A percentile compares a stretch with the other conserved stretches of the same genome.
Evolutionary conservation across 192 early-diverging fungal species (phyloP).

Genomic region (Pilobolus umbonatus): DNA sequence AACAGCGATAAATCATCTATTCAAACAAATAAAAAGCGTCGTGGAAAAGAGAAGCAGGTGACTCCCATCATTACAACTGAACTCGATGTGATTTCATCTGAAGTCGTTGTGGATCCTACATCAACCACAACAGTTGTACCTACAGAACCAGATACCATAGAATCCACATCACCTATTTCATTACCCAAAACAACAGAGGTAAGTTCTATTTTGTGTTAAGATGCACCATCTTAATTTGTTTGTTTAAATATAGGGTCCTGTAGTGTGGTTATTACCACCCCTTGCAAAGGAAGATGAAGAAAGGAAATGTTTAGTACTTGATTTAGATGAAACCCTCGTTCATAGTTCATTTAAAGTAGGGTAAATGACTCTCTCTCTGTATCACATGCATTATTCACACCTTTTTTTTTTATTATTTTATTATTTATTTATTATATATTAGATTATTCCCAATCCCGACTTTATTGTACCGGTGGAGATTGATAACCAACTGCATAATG

Average conservation of each 20-base stretch:
- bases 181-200: slow-evolving; percentile 1
- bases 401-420: slow-evolving; percentile 4
- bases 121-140: neutral
- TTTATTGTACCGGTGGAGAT: slow-evolving; percentile 80
- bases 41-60: slow-evolving; percentile 3
- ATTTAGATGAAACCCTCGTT: slow-evolving; percentile 96
- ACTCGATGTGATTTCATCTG: neutral
- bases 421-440: neutral
- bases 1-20: slow-evolving; percentile 14
- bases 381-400: neutral
- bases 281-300: slow-evolving; percentile 62
- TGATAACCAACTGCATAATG: slow-evolving; percentile 75
- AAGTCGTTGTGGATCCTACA: neutral
- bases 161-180: slow-evolving; percentile 2
- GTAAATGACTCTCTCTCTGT: neutral
- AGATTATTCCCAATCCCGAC: slow-evolving; percentile 55
- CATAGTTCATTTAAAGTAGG: slow-evolving; percentile 90
- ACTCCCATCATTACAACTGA: neutral
- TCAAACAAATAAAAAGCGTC: neutral
- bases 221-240: too few relatives aligned
- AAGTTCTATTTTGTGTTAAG: too few relatives aligned
- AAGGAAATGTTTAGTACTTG: slow-evolving; percentile 91
- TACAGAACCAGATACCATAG: neutral
- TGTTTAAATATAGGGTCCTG: slow-evolving; percentile 9
- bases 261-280: slow-evolving; percentile 57